Base-by-base conservation (phyloP, 805 yeast genomes). In the Lachancea kluyveri region DNA sequence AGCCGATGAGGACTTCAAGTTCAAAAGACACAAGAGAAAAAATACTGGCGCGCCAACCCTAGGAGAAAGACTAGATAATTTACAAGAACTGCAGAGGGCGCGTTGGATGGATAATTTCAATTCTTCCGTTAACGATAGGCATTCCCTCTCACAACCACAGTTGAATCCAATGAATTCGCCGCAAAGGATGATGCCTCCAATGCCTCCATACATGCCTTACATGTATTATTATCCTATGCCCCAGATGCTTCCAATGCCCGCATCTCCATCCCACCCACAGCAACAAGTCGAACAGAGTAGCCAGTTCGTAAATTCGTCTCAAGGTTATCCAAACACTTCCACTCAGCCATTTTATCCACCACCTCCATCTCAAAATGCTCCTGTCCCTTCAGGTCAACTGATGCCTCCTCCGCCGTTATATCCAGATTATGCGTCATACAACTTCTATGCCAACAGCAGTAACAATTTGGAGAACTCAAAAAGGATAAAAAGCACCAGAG, bases 51-150 rank as follows among this genome's bases (percentile, higher is more conserved):
- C 43, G 1, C 55, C 57, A 3, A 36, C 54, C 8, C 27, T 56
- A 18, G 60, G 58, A 1, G 59, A 55, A 30, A 18, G 56, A 28
- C 31, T 55, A 14, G 59, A 52, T 32, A 45, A 45, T 28, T 31
- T 55, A 17, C 57, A 52, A 23, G 52, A 48, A 33, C 27, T 36
- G 10, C 37, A 36, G 23, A 32, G 24, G 14, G 57, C 62, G 7
- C 49, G 49, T 33, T 40, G 57, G 45, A 41, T 57, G 17, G 59
- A 54, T 17, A 53, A 52, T 35, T 57, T 57, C 30, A 56, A 55
- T 30, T 55, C 60, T 1, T 52, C 58, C 3, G 30, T 39, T 40
- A 33, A 33, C 16, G 37, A 24, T 5, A 30, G 32, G 6, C 30
- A 6, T 10, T 12, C 26, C 8, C 30, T 31, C 26, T 17, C 23